Base-by-base conservation (phyloP, 2,329 filamentous ascomycete species). In the Dactylellina cionopaga region DNA sequence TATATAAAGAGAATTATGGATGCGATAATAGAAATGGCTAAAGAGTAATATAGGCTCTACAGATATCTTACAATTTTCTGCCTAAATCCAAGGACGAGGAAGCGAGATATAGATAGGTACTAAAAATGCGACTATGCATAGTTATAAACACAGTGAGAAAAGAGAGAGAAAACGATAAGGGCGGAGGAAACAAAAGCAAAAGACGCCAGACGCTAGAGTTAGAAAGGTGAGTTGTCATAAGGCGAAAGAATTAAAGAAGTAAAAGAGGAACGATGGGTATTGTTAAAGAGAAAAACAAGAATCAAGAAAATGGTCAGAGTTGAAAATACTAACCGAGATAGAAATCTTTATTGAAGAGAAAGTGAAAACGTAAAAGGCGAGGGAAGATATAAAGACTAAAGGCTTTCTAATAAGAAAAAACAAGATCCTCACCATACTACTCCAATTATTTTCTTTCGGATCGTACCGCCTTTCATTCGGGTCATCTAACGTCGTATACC, bases 141-240 rank as follows among this genome's bases (percentile, higher is more conserved):
- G 19, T 5, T 39, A 31, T 10, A 43, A 56, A 25, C 2, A 44
- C 2, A 27, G 10, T 5, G 35, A 31, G 27, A 35, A n/a, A 47
- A 33, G 7, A 52, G 4, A 55, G 1, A 55, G 13, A 52, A n/a
- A 15, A 43, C 9, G n/a, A 27, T 39, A 37, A 44, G 2, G 37
- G 22, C 19, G n/a, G 15, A 54, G 24, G n/a, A 13, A 31, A 22
- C 6, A 22, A 25, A 62, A 55, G 13, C 22, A 55, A n/a, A n/a
- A n/a, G 47, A 65, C 60, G 60, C 60, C 60, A 56, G 60, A 65
- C 60, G 60, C 60, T 65, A 65, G 15, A 49, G 19, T 41, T 10
- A 49, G 7, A 29, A 27, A 46, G 5, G 31, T 10, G 10, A 35
- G n/a, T n/a, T 13, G n/a, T 44, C 19, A 29, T 5, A 5, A 39